Evolutionary conservation across 345 rosid species (phyloP).

Genomic region (Cardamine resedifolia): DNA sequence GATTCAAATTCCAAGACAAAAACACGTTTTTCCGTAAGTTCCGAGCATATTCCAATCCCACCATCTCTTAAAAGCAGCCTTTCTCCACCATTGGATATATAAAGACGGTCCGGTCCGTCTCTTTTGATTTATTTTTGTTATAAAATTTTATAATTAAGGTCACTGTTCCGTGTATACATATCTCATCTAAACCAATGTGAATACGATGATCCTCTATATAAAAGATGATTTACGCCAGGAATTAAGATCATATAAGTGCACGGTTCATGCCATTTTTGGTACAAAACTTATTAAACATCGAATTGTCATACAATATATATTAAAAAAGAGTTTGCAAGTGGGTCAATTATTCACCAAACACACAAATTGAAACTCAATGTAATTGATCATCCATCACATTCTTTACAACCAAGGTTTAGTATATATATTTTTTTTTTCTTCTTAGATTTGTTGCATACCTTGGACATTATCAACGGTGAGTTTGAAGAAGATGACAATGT

Average conservation of each 20-base stretch:
- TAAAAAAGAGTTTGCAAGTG: background rate
- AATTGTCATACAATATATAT: background rate
- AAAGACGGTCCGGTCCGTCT: constrained; percentile 25
- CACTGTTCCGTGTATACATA: constrained; percentile 13
- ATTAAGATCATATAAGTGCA: constrained; percentile 4
- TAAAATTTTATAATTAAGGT: constrained; percentile 2
- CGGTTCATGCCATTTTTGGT: constrained; percentile 24
- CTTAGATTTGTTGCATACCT: background rate
- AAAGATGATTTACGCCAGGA: constrained; percentile 9
- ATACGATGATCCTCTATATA: constrained; percentile 16
- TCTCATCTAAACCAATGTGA: constrained; percentile 27
- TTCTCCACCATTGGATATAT: constrained; percentile 25
- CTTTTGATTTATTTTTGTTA: background rate
- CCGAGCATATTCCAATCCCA: constrained; percentile 26
- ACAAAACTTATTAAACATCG: background rate
- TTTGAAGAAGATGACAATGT: constrained; percentile 66
- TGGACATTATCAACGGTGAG: constrained; percentile 41
- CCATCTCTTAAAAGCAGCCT: constrained; percentile 23
- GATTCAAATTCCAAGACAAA: constrained; percentile 20
- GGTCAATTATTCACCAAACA: constrained; percentile 16
- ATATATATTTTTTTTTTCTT: background rate
- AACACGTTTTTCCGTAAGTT: constrained; percentile 19
- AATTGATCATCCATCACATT: constrained; percentile 10
- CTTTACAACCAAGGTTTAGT: background rate
- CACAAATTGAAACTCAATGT: background rate